These are phyloP conservation scores for Bombardia bombarda DNA, from an alignment of 495 filamentous ascomycete genomes.

Conservation along the genomic window DNA sequence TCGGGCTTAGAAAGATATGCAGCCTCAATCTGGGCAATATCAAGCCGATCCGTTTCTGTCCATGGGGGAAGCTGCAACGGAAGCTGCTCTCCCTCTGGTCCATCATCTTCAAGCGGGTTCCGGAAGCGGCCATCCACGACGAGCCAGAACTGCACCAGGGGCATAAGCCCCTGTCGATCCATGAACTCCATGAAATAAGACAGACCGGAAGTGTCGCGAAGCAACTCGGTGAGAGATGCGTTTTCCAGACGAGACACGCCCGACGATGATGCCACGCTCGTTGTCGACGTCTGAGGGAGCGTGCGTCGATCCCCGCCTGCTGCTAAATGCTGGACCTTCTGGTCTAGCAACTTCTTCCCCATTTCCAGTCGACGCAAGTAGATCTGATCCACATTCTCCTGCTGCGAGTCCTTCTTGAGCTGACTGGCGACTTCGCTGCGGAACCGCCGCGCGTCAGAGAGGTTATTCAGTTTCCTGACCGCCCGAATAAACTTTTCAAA, in stretches of 20 bases:
- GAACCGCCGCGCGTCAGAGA: conserved; percentile 90
- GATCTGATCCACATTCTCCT: conserved; percentile 71
- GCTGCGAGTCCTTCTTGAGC: conserved; percentile 72
- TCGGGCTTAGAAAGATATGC: conserved; percentile 78
- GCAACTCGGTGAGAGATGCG: conserved; percentile 67
- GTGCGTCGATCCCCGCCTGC: conserved; percentile 48
- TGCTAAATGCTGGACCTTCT: conserved; percentile 78
- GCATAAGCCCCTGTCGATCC: conserved; percentile 83
- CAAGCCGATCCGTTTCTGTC: conserved; percentile 77
- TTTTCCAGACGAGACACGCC: conserved; percentile 55
- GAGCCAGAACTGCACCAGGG: conserved; percentile 95
- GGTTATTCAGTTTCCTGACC: conserved; percentile 78
- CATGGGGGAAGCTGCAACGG: conserved; percentile 58
- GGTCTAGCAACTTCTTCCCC: conserved; percentile 82
- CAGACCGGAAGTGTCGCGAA: conserved; percentile 80
- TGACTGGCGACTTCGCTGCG: conserved; percentile 90
- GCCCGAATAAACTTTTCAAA: conserved; percentile 93
- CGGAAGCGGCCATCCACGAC: conserved; percentile 95
- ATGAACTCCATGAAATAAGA: conserved; percentile 99
- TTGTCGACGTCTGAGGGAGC: conserved; percentile 15
- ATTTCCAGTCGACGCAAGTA: conserved; percentile 86
- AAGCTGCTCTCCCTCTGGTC: conserved; percentile 55
- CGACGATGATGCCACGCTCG: conserved; percentile 12
- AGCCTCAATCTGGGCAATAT: conserved; percentile 83
- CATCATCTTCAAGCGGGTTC: conserved; percentile 90